phyloP scores from a whole-genome alignment of 2,329 filamentous ascomycete species.

The Neonectria neomacrospora region DNA sequence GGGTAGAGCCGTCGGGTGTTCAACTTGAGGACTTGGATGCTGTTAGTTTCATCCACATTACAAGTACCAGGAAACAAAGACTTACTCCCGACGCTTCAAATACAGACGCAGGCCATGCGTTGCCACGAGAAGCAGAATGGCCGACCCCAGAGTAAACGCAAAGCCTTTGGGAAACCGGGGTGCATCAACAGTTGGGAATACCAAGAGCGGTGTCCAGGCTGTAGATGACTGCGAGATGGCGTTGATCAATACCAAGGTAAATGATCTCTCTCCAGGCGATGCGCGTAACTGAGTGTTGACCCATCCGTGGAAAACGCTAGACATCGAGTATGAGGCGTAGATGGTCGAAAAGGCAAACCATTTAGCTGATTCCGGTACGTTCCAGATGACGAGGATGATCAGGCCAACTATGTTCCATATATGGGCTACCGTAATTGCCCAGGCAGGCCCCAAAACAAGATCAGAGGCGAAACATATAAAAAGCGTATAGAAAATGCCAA shows the following conservation, averaged over 20 bases:
- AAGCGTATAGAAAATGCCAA: constrained; percentile 67
- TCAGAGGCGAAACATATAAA: constrained; percentile 66
- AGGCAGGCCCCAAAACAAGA: constrained; percentile 61
- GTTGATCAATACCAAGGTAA: constrained; percentile 63
- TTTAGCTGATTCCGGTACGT: constrained; percentile 59
- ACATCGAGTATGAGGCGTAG: constrained; percentile 62
- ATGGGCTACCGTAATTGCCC: constrained; percentile 64
- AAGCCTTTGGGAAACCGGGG: constrained; percentile 57
- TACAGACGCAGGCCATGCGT: constrained; percentile 9
- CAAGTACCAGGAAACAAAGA: neutral
- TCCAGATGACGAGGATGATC: constrained; percentile 65
- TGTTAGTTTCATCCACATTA: no score
- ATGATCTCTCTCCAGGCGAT: constrained; percentile 58
- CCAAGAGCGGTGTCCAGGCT: constrained; percentile 64
- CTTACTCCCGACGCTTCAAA: constrained; percentile 14
- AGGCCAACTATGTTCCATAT: constrained; percentile 63
- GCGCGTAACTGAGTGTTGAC: constrained; percentile 61
- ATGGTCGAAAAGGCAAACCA: constrained; percentile 55
- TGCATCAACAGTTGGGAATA: constrained; percentile 58
- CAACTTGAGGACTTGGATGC: no score
- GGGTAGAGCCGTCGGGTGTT: no score
- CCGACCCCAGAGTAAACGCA: constrained; percentile 13
- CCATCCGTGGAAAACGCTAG: constrained; percentile 67
- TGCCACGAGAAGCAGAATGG: constrained; percentile 3
- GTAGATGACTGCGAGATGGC: constrained; percentile 63